Evolutionary conservation across 202 grass and related monocot species (phyloP).

Genomic region (Bolboschoenoplectus hybrid): DNA sequence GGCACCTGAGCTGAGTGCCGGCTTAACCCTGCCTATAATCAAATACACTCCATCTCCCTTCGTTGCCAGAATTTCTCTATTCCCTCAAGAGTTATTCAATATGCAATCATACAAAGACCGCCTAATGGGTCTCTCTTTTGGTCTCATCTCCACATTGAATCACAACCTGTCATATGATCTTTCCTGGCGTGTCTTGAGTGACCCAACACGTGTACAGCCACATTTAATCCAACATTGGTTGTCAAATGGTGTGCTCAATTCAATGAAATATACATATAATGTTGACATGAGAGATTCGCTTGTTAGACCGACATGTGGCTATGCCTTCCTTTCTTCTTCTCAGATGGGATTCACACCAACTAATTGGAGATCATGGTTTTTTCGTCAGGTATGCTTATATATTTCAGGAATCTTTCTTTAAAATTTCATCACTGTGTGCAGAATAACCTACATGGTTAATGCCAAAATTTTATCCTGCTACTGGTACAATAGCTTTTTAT

Average conservation of each 20-base stretch:
- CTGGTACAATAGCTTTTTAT: not conserved
- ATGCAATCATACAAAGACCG: conserved; percentile 69
- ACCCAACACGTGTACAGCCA: conserved; percentile 51
- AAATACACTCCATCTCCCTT: conserved; percentile 67
- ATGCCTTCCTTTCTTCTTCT: conserved; percentile 73
- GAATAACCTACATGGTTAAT: not conserved
- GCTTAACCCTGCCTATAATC: conserved; percentile 62
- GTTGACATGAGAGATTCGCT: conserved; percentile 79
- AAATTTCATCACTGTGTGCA: not conserved
- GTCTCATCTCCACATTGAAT: conserved; percentile 73
- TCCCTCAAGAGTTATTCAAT: conserved; percentile 70
- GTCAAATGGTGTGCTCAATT: conserved; percentile 72
- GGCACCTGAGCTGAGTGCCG: conserved; percentile 59
- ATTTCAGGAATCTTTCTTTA: not conserved
- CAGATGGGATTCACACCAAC: conserved; percentile 69
- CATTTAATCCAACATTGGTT: conserved; percentile 62
- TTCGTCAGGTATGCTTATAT: conserved; percentile 62
- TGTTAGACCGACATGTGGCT: conserved; percentile 70
- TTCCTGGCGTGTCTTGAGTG: conserved; percentile 59
- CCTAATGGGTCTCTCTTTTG: conserved; percentile 71
- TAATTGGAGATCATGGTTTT: conserved; percentile 49
- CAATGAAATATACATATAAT: conserved; percentile 82
- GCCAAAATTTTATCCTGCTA: not conserved
- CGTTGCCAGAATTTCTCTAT: conserved; percentile 59
- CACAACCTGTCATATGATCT: conserved; percentile 84